Evolutionary conservation across 495 filamentous ascomycete genomes (phyloP), one percentile per base, ranked within the genome.

Genomic region (Thermochaetoides thermophila): DNA sequence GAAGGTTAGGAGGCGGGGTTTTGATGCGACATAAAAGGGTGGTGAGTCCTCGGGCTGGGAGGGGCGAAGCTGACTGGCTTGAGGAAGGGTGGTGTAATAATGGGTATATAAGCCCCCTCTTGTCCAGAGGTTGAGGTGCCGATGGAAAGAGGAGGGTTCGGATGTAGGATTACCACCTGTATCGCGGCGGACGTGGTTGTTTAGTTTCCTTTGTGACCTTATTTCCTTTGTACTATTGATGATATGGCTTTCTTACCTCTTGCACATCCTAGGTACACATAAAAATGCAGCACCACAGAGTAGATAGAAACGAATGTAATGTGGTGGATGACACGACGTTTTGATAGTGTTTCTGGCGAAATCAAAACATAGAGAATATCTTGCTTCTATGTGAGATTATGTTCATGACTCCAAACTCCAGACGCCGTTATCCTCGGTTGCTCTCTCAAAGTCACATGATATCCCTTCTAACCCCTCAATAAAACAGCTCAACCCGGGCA

Each of bases 401-500:
- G n/a, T n/a, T n/a, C n/a, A n/a, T n/a, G n/a, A n/a, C 27, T 28
- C 27, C 27, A 6, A 24, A 28, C 12, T n/a, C n/a, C n/a, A n/a
- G 17, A 28, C 27, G 27, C 14, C 22, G 10, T 9, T 1, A 7
- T 25, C 11, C 28, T 30, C 15, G 14, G 3, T n/a, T 27, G 28
- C 28, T 16, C 23, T n/a, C 16, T 25, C 25, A 18, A 17, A 31
- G 32, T 23, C n/a, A n/a, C 0, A 13, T 10, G 6, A 24, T 24
- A 24, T 24, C 21, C n/a, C n/a, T n/a, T n/a, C n/a, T n/a, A 27
- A 7, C 15, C 18, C 34, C 32, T 37, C 17, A 21, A n/a, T 4
- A 21, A 33, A 33, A 10, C 5, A 46, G 54, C 61, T 59, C 48
- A 33, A 51, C 60, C 56, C 53, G 58, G 58, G 55, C 59, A 37